Evolutionary conservation across 2,329 filamentous ascomycete genomes (phyloP).

Genomic region (Sporothrix humicola): DNA sequence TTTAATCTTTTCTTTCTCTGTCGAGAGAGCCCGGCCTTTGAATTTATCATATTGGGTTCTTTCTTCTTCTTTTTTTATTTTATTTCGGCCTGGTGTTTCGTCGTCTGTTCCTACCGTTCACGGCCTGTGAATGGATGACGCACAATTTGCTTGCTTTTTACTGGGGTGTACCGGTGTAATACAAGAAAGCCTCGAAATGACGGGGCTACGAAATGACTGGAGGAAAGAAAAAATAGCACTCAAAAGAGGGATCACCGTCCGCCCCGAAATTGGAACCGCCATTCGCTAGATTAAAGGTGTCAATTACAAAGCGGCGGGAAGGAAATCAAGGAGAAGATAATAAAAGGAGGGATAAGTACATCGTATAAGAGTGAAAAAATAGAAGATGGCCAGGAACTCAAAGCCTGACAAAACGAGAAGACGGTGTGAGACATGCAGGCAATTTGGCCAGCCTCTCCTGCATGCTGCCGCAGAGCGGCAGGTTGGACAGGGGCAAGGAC

Average conservation of each 20-base stretch:
- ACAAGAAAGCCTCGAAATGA: slow-evolving; percentile 24
- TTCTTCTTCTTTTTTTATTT: background rate
- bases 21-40: background rate
- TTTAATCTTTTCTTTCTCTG: background rate
- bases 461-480: background rate
- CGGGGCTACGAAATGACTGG: background rate
- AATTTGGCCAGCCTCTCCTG: slow-evolving; percentile 22
- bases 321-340: no score
- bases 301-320: no score
- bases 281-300: no score
- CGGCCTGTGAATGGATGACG: background rate
- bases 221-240: background rate
- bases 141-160: background rate
- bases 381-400: no score
- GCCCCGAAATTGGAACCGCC: no score
- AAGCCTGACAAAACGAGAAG: background rate
- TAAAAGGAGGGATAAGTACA: background rate
- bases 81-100: background rate
- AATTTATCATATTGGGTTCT: background rate
- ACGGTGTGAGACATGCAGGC: slow-evolving; percentile 25
- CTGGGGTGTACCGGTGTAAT: background rate
- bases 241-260: background rate
- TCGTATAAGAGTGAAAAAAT: background rate
- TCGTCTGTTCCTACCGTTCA: background rate
- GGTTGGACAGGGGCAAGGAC: background rate